phyloP scores from a whole-genome alignment of 192 early-diverging fungal genomes.

The Linnemannia hyalina region DNA sequence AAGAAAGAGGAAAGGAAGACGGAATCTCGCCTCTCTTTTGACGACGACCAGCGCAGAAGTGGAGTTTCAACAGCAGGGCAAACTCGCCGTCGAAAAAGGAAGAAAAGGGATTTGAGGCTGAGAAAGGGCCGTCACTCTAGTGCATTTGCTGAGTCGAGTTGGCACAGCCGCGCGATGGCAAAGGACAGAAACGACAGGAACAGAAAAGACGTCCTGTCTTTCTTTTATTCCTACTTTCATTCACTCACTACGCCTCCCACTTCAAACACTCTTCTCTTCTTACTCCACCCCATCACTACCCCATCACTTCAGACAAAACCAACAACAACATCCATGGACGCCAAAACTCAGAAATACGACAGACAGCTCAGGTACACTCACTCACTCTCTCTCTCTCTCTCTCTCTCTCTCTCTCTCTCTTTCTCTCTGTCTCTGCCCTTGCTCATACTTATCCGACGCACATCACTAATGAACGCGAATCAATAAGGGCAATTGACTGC shows the following conservation, averaged over 20 bases:
- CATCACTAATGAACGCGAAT: background rate
- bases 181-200: background rate
- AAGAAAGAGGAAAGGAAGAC: background rate
- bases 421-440: no score
- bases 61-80: no score
- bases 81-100: constrained; percentile 10
- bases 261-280: background rate
- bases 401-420: no score
- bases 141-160: no score
- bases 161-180: background rate
- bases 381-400: no score
- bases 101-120: background rate
- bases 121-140: background rate
- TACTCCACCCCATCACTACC: background rate
- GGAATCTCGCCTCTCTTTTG: background rate
- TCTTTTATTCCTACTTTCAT: background rate
- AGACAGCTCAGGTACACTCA: constrained; percentile 81
- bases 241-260: background rate
- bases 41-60: background rate
- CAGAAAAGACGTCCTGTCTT: no score
- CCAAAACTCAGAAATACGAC: constrained; percentile 88
- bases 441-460: background rate
- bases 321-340: constrained; percentile 47
- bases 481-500: constrained; percentile 19
- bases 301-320: background rate